Percentiles rank a stretch among this genome's conserved stretches.
phyloP scores from a whole-genome alignment of 495 filamentous ascomycete species.

The Neurospora sp. region DNA sequence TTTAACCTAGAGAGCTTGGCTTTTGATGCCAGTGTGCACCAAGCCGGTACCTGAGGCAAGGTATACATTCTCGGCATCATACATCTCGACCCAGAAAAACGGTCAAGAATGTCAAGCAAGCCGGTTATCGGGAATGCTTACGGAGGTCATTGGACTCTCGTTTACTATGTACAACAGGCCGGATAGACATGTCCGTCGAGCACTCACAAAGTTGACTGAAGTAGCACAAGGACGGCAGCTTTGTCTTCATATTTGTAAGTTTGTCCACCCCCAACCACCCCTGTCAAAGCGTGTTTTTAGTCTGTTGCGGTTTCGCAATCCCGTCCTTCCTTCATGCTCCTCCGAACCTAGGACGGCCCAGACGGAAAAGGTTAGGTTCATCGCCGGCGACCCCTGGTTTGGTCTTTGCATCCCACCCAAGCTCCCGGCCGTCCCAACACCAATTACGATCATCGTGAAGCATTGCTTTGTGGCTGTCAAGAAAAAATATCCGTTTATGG shows the following conservation, averaged over 20 bases:
- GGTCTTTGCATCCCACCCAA: background rate
- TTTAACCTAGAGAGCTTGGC: background rate
- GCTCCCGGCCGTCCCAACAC: background rate
- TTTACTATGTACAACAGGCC: background rate
- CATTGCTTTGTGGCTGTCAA: background rate
- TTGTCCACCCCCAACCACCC: background rate
- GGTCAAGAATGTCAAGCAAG: background rate
- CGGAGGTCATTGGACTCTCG: background rate
- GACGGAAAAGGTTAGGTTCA: background rate
- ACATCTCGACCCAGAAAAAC: background rate
- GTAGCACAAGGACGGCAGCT: background rate
- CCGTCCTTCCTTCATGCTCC: background rate
- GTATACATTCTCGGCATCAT: background rate
- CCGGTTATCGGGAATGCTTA: background rate
- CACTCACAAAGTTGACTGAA: background rate
- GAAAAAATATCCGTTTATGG: background rate
- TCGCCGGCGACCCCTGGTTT: background rate
- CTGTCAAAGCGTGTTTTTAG: background rate
- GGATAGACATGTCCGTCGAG: background rate
- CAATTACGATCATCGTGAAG: background rate
- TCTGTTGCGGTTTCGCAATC: background rate
- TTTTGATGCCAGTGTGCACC: background rate
- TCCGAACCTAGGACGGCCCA: background rate
- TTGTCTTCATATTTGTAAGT: background rate
- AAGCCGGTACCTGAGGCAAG: background rate